Conservation (phyloP, 805 yeast species). For the fission yeast (Schizosaccharomyces pombe) region DNA sequence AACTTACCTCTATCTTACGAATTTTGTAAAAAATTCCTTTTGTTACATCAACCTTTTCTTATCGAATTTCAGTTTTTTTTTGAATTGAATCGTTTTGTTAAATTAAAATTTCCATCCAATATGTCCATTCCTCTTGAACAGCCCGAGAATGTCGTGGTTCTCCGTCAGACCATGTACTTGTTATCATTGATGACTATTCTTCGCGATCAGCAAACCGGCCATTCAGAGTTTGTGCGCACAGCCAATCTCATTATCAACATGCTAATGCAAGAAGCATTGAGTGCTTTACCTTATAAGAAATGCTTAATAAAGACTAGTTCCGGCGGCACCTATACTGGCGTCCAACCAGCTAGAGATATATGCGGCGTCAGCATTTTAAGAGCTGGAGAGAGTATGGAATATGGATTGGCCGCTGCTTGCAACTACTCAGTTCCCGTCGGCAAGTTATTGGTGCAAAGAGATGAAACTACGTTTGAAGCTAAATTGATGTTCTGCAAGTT, state of each 20-base stretch:
- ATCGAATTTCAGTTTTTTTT: background rate
- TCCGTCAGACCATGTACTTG: slow-evolving; percentile 78
- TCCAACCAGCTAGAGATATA: slow-evolving; percentile 65
- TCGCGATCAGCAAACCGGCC: slow-evolving; percentile 52
- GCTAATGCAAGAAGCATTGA: slow-evolving; percentile 20
- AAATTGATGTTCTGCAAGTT: slow-evolving; percentile 61
- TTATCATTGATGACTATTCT: slow-evolving; percentile 72
- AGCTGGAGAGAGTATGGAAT: slow-evolving; percentile 84
- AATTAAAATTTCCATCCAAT: background rate
- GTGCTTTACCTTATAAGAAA: slow-evolving; percentile 70
- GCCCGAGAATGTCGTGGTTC: slow-evolving; percentile 14
- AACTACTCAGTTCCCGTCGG: background rate
- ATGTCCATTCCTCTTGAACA: background rate
- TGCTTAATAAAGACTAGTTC: slow-evolving; percentile 42
- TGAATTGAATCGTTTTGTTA: background rate
- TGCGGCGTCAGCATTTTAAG: slow-evolving; percentile 95
- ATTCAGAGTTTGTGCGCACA: slow-evolving; percentile 15
- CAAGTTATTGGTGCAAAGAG: background rate
- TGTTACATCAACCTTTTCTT: background rate
- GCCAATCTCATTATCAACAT: background rate
- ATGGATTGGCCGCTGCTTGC: background rate
- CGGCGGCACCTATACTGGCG: slow-evolving; percentile 24
- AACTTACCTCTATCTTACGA: no score
- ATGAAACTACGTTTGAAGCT: background rate
- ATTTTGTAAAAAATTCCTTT: background rate